Percentiles rank a stretch among this genome's conserved stretches.
These are phyloP conservation scores for Amanita brunnescens DNA, from an alignment of 768 basidiomycete species.

Conservation along the genomic window DNA sequence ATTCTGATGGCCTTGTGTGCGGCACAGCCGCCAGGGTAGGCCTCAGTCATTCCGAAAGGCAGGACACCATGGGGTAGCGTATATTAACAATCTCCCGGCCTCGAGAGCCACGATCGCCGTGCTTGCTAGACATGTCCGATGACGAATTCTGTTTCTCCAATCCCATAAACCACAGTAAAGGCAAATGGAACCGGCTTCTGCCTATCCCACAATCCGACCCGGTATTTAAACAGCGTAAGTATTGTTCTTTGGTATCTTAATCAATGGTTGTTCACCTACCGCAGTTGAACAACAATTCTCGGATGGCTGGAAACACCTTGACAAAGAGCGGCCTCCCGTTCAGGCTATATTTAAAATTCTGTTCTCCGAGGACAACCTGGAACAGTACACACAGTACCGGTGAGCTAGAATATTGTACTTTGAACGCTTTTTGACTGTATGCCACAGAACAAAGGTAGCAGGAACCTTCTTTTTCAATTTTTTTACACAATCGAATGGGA, in stretches of 20 bases:
- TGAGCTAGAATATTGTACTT: constrained; percentile 13
- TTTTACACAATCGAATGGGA: constrained; percentile 24
- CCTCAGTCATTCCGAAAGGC: not conserved
- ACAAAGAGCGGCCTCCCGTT: constrained; percentile 40
- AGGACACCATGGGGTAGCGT: not conserved
- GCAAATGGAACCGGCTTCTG: constrained; percentile 34
- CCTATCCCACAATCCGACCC: constrained; percentile 26
- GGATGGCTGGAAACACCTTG: constrained; percentile 48
- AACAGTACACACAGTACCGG: constrained; percentile 40
- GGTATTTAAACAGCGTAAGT: constrained; percentile 33
- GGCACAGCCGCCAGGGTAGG: not conserved
- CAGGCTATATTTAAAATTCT: constrained; percentile 45
- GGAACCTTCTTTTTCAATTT: not conserved
- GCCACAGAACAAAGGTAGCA: not conserved
- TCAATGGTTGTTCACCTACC: not conserved
- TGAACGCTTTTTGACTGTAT: not conserved
- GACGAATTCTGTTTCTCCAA: constrained; percentile 38
- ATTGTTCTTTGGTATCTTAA: not conserved
- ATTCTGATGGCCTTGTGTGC: not conserved
- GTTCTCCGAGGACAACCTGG: constrained; percentile 32
- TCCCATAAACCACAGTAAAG: constrained; percentile 29
- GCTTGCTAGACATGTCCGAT: constrained; percentile 16
- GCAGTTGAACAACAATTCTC: constrained; percentile 42
- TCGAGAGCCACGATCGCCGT: not conserved
- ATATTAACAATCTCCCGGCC: constrained; percentile 2